Evolutionary conservation across 2,329 filamentous ascomycete genomes (phyloP).

Genomic region (Colletotrichum horii): DNA sequence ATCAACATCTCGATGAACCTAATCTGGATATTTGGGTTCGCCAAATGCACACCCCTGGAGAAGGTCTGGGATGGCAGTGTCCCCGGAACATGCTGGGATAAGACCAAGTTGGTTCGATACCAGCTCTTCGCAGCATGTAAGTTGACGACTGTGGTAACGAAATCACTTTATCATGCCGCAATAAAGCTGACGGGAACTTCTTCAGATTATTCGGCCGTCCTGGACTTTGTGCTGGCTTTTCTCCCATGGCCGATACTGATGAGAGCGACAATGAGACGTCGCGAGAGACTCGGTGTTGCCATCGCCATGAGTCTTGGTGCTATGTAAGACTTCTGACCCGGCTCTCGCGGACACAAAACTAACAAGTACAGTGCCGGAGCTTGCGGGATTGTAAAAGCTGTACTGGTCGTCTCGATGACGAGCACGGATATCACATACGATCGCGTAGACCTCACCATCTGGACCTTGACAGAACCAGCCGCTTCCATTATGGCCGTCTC

Average conservation of each 20-base stretch:
- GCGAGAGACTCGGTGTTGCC: conserved; percentile 37
- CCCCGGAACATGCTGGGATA: conserved; percentile 35
- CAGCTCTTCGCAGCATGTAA: conserved; percentile 37
- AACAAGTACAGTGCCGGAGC: conserved; percentile 29
- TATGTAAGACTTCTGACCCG: conserved; percentile 28
- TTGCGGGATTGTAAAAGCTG: conserved; percentile 37
- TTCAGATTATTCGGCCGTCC: conserved; percentile 36
- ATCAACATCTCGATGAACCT: conserved; percentile 27
- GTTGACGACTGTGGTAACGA: background rate
- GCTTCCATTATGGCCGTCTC: conserved; percentile 41
- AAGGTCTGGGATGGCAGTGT: conserved; percentile 30
- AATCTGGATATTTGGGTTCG: conserved; percentile 37
- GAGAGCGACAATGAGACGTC: conserved; percentile 33
- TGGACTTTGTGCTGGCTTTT: conserved; percentile 37
- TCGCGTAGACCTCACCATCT: conserved; percentile 39
- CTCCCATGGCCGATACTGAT: conserved; percentile 39
- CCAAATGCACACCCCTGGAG: conserved; percentile 33
- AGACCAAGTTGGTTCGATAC: conserved; percentile 26
- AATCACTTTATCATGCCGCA: too few relatives aligned
- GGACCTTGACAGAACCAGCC: conserved; percentile 38
- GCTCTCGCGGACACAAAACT: background rate
- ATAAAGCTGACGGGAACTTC: background rate
- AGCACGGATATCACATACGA: conserved; percentile 37
- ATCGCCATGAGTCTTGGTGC: conserved; percentile 40
- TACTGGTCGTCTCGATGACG: conserved; percentile 34